Conservation (phyloP, 305 asterid genomes). For the Fraxinus dipetala region DNA sequence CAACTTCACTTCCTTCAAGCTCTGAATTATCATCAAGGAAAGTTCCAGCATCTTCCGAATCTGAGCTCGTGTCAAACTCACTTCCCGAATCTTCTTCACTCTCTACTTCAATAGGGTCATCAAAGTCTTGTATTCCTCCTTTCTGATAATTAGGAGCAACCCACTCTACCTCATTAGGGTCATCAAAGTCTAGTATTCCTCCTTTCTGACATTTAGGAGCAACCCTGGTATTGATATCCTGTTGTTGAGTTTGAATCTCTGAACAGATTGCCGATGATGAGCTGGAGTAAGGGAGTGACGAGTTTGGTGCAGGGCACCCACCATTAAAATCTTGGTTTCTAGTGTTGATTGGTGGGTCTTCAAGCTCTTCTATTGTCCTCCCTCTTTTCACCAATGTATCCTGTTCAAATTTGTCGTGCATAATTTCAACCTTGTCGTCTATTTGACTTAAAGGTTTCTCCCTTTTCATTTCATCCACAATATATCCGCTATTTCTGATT, state of each 20-base stretch:
- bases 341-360: slow-evolving; percentile 22
- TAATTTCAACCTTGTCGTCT: slow-evolving; percentile 29
- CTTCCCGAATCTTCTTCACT: slow-evolving; percentile 30
- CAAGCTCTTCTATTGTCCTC: slow-evolving; percentile 24
- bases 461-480: slow-evolving; percentile 27
- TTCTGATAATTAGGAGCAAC: slow-evolving; percentile 22
- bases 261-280: background rate
- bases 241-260: background rate
- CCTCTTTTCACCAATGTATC: slow-evolving; percentile 21
- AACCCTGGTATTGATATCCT: background rate
- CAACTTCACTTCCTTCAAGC: slow-evolving; percentile 79
- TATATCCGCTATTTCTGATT: slow-evolving; percentile 38
- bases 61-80: slow-evolving; percentile 33
- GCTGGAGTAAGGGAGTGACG: slow-evolving; percentile 27
- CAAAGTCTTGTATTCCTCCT: slow-evolving; percentile 32
- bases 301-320: slow-evolving; percentile 35
- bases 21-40: slow-evolving; percentile 40
- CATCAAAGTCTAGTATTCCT: background rate
- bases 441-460: slow-evolving; percentile 25
- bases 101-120: slow-evolving; percentile 22
- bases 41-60: slow-evolving; percentile 34
- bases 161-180: background rate
- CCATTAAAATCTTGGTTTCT: slow-evolving; percentile 23
- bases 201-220: background rate
- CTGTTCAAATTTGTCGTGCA: slow-evolving; percentile 24